phyloP scores from a whole-genome alignment of 1,284 basidiomycete genomes.

The Ustilago tritici region DNA sequence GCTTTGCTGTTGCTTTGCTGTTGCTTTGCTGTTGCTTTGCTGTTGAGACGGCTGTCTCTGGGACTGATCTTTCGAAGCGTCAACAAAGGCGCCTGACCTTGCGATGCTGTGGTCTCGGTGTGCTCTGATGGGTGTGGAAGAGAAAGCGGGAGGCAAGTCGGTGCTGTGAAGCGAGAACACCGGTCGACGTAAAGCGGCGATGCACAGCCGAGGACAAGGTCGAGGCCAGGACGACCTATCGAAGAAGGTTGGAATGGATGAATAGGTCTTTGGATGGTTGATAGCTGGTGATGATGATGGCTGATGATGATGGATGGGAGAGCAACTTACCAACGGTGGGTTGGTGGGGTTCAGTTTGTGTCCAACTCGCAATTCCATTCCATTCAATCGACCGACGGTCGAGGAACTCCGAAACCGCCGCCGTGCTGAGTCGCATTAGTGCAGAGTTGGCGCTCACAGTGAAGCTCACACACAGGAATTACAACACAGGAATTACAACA shows the following conservation, averaged over 20 bases:
- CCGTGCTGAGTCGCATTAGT: conserved; percentile 1
- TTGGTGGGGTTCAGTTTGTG: neutral
- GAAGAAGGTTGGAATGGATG: neutral
- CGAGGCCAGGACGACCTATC: neutral
- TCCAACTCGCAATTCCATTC: neutral
- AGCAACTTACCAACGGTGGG: too few relatives aligned
- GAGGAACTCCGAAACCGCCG: neutral
- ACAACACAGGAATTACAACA: neutral
- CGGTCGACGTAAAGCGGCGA: neutral
- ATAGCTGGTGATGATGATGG: neutral
- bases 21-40: neutral
- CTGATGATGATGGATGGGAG: neutral
- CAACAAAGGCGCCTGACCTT: neutral
- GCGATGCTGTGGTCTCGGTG: neutral
- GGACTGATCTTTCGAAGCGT: neutral
- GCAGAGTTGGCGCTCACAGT: neutral
- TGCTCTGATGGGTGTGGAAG: neutral
- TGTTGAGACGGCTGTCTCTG: neutral
- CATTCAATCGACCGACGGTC: neutral
- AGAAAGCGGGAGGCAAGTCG: neutral
- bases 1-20: neutral
- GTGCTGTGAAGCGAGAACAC: neutral
- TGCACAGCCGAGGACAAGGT: neutral
- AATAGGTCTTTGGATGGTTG: neutral
- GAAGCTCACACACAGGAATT: neutral